A percentile compares a stretch with the other conserved stretches of the same genome.
phyloP scores from a whole-genome alignment of 805 yeast genomes.

The Kazachstania viticola region DNA sequence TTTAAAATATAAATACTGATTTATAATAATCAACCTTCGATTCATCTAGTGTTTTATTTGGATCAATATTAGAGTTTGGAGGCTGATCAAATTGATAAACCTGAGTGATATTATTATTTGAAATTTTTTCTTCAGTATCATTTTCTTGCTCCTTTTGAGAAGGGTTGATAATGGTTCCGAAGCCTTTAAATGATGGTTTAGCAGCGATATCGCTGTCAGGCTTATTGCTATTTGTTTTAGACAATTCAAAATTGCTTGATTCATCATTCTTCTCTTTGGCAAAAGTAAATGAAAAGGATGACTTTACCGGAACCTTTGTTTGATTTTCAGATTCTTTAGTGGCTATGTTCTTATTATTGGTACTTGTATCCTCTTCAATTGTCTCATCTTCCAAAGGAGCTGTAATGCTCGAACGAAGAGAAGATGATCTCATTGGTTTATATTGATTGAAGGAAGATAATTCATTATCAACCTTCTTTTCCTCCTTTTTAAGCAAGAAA shows the following conservation, averaged over 20 bases:
- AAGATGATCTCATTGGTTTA: conserved; percentile 30
- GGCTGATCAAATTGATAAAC: conserved; percentile 15
- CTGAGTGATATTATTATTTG: too few relatives aligned
- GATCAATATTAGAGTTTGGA: conserved; percentile 8
- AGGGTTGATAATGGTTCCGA: too few relatives aligned
- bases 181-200: too few relatives aligned
- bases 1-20: conserved; percentile 14
- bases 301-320: conserved; percentile 2
- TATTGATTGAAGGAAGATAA: conserved; percentile 16
- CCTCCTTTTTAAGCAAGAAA: too few relatives aligned
- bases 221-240: too few relatives aligned
- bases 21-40: conserved; percentile 13
- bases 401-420: conserved; percentile 26
- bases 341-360: too few relatives aligned
- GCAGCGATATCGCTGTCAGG: too few relatives aligned
- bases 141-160: too few relatives aligned
- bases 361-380: background rate
- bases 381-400: conserved; percentile 9
- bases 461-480: background rate
- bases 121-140: too few relatives aligned
- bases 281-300: conserved; percentile 7
- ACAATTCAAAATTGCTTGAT: too few relatives aligned
- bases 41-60: conserved; percentile 8
- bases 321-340: background rate
- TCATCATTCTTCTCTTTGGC: background rate